Base-by-base conservation (phyloP, 306 rosid genomes). In the Luffa acutangula region DNA sequence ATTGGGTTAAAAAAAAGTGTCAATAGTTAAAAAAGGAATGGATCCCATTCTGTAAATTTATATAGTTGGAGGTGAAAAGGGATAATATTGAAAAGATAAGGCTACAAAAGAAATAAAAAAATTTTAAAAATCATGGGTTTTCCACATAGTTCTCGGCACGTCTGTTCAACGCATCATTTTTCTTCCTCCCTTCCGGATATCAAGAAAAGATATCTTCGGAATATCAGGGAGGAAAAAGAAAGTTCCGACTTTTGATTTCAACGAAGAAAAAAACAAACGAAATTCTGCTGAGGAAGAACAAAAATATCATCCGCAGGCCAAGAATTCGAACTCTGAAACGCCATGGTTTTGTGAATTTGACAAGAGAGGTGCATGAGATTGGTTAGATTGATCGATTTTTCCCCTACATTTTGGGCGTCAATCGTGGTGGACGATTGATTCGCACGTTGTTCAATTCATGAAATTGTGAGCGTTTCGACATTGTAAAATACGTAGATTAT, bases 71-170 rank as follows among this genome's bases (percentile, higher is more conserved):
- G 79, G 49, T 7, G 49, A 3, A 20, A 39, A 76, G 0, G 5
- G 52, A 76, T 51, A 25, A 69, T 15, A 70, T 17, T 0, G 4
- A 34, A 39, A 62, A 12, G 1, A 34, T 5, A 46, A 43, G 63
- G 21, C 3, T 31, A 46, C 10, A 74, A 49, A 34, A 46, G 43
- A 76, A 43, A 49, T 48, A 75, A 81, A 66, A 33, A 31, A 31
- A 11, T 7, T 58, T 48, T 8, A 57, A 80, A 64, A 71, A 84
- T 74, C 34, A 52, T 52, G 82, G 88, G 85, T 73, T 85, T 83
- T 87, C 88, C 86, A 66, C 84, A 69, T 77, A 80, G 81, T 83
- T 86, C 86, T 83, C 90, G 88, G 58, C 89, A 84, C 86, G 81
- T 84, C 87, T 80, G 81, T 67, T 73, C 80, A 79, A 71, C 75